These are phyloP conservation scores for Myxozyma neotropica DNA, from an alignment of 805 yeast genomes.

Conservation along the genomic window DNA sequence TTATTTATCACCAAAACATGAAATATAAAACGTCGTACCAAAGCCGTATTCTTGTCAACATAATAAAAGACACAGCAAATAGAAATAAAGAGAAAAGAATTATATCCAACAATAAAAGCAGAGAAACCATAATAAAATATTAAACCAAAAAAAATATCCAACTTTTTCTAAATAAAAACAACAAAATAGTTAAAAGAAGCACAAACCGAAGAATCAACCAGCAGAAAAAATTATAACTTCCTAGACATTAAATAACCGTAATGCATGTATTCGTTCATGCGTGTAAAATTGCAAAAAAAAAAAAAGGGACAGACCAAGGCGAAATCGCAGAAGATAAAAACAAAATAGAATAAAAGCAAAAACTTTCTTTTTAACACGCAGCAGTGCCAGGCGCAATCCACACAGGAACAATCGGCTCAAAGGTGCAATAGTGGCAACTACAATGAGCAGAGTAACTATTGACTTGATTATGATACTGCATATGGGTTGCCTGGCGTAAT, in stretches of 20 bases:
- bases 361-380: conserved; percentile 10
- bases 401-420: conserved; percentile 17
- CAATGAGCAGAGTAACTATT: conserved; percentile 23
- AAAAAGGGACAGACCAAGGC: no score
- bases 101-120: not conserved
- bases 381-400: conserved; percentile 29
- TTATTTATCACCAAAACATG: not conserved
- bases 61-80: not conserved
- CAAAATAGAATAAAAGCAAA: not conserved
- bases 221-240: no score
- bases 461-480: not conserved
- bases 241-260: no score
- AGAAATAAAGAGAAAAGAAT: not conserved
- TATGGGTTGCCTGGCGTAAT: no score
- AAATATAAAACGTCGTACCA: not conserved
- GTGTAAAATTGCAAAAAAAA: no score
- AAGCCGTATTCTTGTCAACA: not conserved
- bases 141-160: not conserved
- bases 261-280: no score
- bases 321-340: no score
- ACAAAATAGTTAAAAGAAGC: no score
- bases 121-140: not conserved
- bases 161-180: not conserved
- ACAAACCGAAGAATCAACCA: no score
- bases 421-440: conserved; percentile 27